Evolutionary conservation across 441 rosid species (phyloP).

Genomic region (Theobroma grandiflorum): DNA sequence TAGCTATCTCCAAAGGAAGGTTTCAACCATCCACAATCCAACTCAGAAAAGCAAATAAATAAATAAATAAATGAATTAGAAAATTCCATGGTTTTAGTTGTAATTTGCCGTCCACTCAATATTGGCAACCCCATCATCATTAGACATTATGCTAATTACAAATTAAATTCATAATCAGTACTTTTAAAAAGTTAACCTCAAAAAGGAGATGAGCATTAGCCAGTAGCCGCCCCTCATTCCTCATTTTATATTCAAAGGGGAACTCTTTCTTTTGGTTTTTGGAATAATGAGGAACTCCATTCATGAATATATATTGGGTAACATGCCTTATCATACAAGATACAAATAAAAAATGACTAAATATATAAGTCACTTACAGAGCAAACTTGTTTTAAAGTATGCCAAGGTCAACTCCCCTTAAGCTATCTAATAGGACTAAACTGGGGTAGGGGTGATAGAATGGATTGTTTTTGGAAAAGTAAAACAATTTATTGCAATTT

Average conservation of each 20-base stretch:
- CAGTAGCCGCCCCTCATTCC: background rate
- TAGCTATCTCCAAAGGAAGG: too few species aligned
- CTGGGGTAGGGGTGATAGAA: background rate
- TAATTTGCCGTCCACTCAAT: too few species aligned
- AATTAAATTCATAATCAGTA: conserved; percentile 7
- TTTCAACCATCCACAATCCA: too few species aligned
- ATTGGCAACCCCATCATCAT: too few species aligned
- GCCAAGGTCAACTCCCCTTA: background rate
- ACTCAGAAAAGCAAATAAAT: too few species aligned
- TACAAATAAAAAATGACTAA: background rate
- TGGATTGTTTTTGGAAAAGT: too few species aligned
- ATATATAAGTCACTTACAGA: background rate
- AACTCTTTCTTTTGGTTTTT: background rate
- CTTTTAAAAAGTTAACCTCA: background rate
- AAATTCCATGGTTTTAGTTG: too few species aligned
- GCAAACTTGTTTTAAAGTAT: background rate
- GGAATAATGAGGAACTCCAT: background rate
- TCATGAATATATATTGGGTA: background rate
- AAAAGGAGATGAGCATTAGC: background rate
- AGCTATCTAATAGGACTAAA: background rate
- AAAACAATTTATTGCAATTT: too few species aligned
- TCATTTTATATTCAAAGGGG: background rate
- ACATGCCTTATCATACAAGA: background rate
- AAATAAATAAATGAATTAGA: too few species aligned
- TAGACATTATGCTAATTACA: background rate